A percentile compares a stretch with the other conserved stretches of the same genome.
phyloP scores from a whole-genome alignment of 805 yeast genomes.

The Wilhelminamyces savonicus region DNA sequence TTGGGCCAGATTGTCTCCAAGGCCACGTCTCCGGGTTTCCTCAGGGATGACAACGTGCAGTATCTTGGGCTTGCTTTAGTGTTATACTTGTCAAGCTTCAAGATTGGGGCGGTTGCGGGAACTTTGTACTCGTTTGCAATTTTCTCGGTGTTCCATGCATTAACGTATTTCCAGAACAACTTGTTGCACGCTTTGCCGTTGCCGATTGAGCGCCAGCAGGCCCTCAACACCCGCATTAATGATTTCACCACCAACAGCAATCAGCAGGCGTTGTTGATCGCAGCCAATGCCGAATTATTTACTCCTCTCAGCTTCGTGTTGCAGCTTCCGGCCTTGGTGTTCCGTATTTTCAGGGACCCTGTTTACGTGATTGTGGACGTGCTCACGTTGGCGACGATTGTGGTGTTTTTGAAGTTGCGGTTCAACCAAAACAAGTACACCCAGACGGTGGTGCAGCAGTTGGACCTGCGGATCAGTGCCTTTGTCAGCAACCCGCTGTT shows the following conservation, averaged over 20 bases:
- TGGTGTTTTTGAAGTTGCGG: slow-evolving; percentile 30
- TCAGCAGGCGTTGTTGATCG: slow-evolving; percentile 31
- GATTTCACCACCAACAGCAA: slow-evolving; percentile 24
- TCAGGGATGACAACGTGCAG: slow-evolving; percentile 37
- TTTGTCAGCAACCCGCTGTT: slow-evolving; percentile 9
- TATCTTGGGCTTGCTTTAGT: slow-evolving; percentile 28
- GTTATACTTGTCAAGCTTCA: slow-evolving; percentile 22
- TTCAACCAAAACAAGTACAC: slow-evolving; percentile 27
- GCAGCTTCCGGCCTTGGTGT: slow-evolving; percentile 18
- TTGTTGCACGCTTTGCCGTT: slow-evolving; percentile 27
- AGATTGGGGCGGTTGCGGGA: slow-evolving; percentile 33
- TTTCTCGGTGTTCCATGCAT: slow-evolving; percentile 31
- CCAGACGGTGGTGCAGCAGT: slow-evolving; percentile 36
- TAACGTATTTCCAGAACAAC: slow-evolving; percentile 33
- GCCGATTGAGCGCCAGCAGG: slow-evolving; percentile 20
- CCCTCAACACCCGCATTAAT: slow-evolving; percentile 20
- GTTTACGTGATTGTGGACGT: slow-evolving; percentile 27
- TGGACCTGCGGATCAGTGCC: slow-evolving; percentile 35
- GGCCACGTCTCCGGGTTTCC: too few species aligned
- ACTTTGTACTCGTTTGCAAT: slow-evolving; percentile 28
- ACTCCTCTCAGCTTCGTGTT: slow-evolving; percentile 14
- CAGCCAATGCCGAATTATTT: slow-evolving; percentile 31
- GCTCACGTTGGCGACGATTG: slow-evolving; percentile 22
- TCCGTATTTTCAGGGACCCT: slow-evolving; percentile 16
- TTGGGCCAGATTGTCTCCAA: too few species aligned